Evolutionary conservation across 2,329 filamentous ascomycete genomes (phyloP).

Genomic region (Blastomyces percursus): DNA sequence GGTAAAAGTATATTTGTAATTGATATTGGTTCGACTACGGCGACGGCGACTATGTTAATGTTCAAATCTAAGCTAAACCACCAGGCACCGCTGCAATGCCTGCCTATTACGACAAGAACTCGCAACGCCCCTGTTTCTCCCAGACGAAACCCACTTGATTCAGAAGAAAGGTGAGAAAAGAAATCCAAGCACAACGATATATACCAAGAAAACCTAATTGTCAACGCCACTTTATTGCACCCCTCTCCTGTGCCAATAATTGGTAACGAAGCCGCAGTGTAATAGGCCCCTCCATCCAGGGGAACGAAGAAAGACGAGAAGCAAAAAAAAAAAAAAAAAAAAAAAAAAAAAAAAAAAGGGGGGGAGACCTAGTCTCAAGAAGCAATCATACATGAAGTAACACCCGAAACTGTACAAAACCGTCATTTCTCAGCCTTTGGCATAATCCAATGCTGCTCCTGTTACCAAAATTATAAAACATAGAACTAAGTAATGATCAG

Average conservation of each 20-base stretch:
- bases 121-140: not conserved
- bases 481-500: not conserved
- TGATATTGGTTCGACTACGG: not conserved
- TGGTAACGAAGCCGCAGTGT: not conserved
- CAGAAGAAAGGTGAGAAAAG: not conserved
- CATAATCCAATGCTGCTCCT: not conserved
- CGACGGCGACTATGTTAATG: not conserved
- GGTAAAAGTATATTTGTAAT: not conserved
- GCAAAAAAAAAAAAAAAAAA: not conserved
- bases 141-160: not conserved
- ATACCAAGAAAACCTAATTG: not conserved
- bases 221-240: not conserved
- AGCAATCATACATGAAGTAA: conserved; percentile 1
- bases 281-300: not conserved
- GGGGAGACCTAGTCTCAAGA: not conserved
- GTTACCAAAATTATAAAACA: not conserved
- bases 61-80: not conserved
- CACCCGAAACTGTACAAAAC: not conserved
- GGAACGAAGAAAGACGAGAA: not conserved
- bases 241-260: not conserved
- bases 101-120: not conserved
- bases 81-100: not conserved
- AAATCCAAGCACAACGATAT: not conserved
- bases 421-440: not conserved
- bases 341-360: not conserved